phyloP scores from a whole-genome alignment of 2,329 filamentous ascomycete genomes.

The Apiospora phragmitis region DNA sequence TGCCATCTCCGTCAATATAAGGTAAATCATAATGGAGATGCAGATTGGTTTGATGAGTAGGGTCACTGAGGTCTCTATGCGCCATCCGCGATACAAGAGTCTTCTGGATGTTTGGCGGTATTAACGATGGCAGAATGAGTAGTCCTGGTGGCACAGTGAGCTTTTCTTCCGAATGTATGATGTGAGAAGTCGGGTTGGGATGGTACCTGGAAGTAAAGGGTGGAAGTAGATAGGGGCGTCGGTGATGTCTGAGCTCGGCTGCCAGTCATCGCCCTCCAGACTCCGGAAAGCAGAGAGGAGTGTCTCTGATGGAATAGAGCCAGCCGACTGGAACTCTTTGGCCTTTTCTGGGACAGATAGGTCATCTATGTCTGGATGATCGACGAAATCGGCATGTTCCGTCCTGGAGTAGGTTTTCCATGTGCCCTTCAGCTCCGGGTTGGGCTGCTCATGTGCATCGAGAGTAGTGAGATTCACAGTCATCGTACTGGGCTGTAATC shows the following conservation, averaged over 20 bases:
- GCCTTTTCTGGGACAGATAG: conserved; percentile 38
- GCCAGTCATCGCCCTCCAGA: conserved; percentile 36
- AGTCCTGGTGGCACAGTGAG: conserved; percentile 59
- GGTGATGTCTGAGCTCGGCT: conserved; percentile 28
- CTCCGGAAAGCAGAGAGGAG: conserved; percentile 45
- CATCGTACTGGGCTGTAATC: conserved; percentile 30
- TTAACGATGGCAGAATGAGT: conserved; percentile 71
- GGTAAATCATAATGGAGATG: conserved; percentile 76
- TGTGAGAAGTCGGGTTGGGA: not conserved
- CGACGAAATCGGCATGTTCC: conserved; percentile 50
- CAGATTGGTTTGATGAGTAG: conserved; percentile 83
- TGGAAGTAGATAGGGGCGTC: conserved; percentile 62
- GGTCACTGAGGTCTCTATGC: conserved; percentile 73
- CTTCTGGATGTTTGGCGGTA: conserved; percentile 69
- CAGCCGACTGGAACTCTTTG: conserved; percentile 46
- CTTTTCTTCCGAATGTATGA: not conserved
- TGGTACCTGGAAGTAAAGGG: conserved; percentile 66
- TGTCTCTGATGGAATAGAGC: conserved; percentile 42
- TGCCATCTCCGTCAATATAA: conserved; percentile 45
- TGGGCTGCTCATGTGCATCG: conserved; percentile 78
- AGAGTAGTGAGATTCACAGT: conserved; percentile 50
- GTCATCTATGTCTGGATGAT: conserved; percentile 59
- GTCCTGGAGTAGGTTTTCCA: conserved; percentile 76
- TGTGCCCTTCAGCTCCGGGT: conserved; percentile 64
- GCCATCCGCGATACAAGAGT: conserved; percentile 72